These are phyloP conservation scores for Malus hybrid DNA, from an alignment of 331 rosid genomes.

Conservation along the genomic window DNA sequence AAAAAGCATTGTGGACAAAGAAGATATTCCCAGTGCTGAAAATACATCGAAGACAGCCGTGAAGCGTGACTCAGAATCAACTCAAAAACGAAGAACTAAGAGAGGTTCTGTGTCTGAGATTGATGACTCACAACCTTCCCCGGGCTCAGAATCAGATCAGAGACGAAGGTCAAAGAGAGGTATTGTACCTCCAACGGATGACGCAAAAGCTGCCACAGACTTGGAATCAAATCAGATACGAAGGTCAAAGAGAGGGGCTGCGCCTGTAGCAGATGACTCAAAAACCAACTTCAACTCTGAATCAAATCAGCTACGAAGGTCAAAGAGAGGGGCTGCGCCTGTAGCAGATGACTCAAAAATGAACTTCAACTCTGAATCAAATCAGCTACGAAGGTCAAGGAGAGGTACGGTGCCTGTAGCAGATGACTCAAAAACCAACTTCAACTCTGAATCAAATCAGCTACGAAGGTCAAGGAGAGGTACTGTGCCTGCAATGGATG, in stretches of 20 bases:
- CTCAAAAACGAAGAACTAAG: not conserved
- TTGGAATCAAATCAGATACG: conserved; percentile 6
- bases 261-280: not conserved
- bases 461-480: too few relatives aligned
- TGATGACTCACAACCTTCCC: not conserved
- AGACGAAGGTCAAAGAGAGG: not conserved
- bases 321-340: not conserved
- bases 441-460: too few relatives aligned
- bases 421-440: too few relatives aligned
- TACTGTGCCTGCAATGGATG: not conserved
- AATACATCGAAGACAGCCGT: conserved; percentile 17
- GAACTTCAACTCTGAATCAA: not conserved
- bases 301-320: not conserved
- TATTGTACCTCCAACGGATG: not conserved
- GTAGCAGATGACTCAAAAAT: not conserved
- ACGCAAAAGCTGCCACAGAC: not conserved
- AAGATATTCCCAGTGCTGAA: not conserved
- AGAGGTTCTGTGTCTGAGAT: not conserved
- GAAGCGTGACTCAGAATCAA: conserved; percentile 2
- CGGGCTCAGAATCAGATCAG: not conserved
- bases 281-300: not conserved
- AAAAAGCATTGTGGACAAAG: conserved; percentile 9
- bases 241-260: not conserved
- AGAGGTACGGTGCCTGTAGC: not conserved
- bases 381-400: conserved; percentile 1